These are phyloP conservation scores for Karstenula rhodostoma DNA, from an alignment of 2,329 filamentous ascomycete genomes.

Conservation along the genomic window DNA sequence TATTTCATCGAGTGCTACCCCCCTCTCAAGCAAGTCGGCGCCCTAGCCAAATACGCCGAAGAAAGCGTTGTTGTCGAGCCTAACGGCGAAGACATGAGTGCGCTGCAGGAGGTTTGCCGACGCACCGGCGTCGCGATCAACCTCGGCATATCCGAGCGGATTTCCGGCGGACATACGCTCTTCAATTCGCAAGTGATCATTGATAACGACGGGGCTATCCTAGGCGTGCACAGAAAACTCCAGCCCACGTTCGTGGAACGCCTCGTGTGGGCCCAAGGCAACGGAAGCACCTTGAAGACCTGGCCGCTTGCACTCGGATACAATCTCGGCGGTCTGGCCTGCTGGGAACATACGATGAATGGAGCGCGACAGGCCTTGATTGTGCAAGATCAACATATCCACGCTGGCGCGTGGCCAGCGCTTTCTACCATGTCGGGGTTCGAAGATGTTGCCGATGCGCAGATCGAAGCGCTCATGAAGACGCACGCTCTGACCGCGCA, in stretches of 20 bases:
- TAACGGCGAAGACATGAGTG: slow-evolving; percentile 39
- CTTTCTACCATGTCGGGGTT: slow-evolving; percentile 50
- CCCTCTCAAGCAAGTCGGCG: slow-evolving; percentile 44
- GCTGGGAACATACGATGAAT: slow-evolving; percentile 52
- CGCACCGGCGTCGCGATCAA: slow-evolving; percentile 42
- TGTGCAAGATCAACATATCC: slow-evolving; percentile 47
- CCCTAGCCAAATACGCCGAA: slow-evolving; percentile 44
- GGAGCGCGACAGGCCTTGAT: slow-evolving; percentile 48
- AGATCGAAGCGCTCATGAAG: slow-evolving; percentile 59
- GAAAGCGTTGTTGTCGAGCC: slow-evolving; percentile 47
- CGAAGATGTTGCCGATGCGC: slow-evolving; percentile 51
- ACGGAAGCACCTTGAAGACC: slow-evolving; percentile 42
- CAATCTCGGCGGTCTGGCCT: slow-evolving; percentile 47
- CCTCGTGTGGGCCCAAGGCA: slow-evolving; percentile 47
- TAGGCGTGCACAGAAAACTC: slow-evolving; percentile 50
- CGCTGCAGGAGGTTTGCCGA: slow-evolving; percentile 45
- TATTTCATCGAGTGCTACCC: slow-evolving; percentile 50
- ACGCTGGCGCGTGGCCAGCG: slow-evolving; percentile 50
- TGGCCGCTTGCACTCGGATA: slow-evolving; percentile 42
- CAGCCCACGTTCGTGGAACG: slow-evolving; percentile 49
- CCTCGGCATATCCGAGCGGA: slow-evolving; percentile 47
- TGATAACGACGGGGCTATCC: slow-evolving; percentile 42
- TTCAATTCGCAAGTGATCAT: slow-evolving; percentile 50
- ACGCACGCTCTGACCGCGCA: slow-evolving; percentile 56
- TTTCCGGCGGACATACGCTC: slow-evolving; percentile 42